Evolutionary conservation across 2,329 filamentous ascomycete species (phyloP).

Genomic region (Pseudogymnoascus sp.): DNA sequence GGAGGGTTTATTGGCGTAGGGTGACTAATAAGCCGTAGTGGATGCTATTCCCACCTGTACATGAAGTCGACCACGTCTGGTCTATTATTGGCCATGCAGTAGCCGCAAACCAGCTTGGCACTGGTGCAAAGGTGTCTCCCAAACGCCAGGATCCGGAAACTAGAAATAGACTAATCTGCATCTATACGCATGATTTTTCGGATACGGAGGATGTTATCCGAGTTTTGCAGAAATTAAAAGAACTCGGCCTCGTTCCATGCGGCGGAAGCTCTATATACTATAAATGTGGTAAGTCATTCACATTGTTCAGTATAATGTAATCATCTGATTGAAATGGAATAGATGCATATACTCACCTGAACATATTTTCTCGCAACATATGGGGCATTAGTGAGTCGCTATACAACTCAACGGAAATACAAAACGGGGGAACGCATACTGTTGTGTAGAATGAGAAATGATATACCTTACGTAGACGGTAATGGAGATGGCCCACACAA

Average conservation of each 20-base stretch:
- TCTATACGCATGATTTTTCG: conserved; percentile 71
- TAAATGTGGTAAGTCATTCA: conserved; percentile 41
- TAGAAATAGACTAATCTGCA: conserved; percentile 56
- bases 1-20: background rate
- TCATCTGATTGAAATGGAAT: conserved; percentile 14
- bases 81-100: conserved; percentile 58
- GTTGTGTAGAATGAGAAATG: background rate
- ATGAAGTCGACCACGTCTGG: conserved; percentile 59
- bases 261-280: conserved; percentile 59
- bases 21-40: conserved; percentile 41
- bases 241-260: conserved; percentile 51
- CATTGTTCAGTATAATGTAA: background rate
- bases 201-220: conserved; percentile 62
- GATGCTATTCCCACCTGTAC: conserved; percentile 60
- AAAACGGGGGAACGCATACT: background rate
- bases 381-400: conserved; percentile 56
- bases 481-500: background rate
- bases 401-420: conserved; percentile 41
- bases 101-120: conserved; percentile 61
- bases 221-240: conserved; percentile 55
- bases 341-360: conserved; percentile 64
- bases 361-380: conserved; percentile 52
- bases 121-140: conserved; percentile 65
- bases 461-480: background rate
- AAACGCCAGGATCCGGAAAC: conserved; percentile 34